Base-by-base conservation (phyloP, 352 stramenopile species). In the Pythium rishiriense region DNA sequence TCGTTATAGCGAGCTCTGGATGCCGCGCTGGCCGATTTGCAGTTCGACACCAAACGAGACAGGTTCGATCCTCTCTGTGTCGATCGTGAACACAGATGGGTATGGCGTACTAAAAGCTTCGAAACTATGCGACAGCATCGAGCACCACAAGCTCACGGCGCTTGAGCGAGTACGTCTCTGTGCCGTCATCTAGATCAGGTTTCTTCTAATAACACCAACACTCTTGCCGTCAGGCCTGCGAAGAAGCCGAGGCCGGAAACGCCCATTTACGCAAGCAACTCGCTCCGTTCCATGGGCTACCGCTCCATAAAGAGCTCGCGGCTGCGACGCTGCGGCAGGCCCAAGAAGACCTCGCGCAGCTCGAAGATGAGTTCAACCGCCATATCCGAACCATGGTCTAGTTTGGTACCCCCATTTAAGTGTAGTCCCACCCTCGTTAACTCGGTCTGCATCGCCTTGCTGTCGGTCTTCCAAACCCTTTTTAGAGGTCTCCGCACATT, bases 311-410 rank as follows among this genome's bases (percentile, higher is more conserved):
- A 56, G 66, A 82, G 19, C 49, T 73, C n/a, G 76, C 74, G 2
- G 67, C 66, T 26, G 69, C 71, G 35, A 64, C 71, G 11, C 65
- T 85, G 35, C 49, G 63, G 8, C 59, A 77, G 14, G 72, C 72
- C 3, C 62, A 73, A 42, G 58, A 66, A 25, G 72, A 81, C 49
- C 66, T 85, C 28, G 62, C 69, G 61, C 69, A 55, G 14, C 67
- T 85, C 21, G 74, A 85, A 59, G 74, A 82, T 41, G 64, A 79
- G 43, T 83, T 85, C 70, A 77, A 79, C 53, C 55, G 69, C 14
- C 69, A 79, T 52, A 85, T 85, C 67, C 66, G 73, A 12, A 41
- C 74, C 42, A 83, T 85, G 76, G 66, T 85, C 0, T 73, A 66
- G 19, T n/a, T 15, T 22, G n/a, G 21, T 11, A 33, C 15, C 39